Percentiles rank a stretch among this genome's conserved stretches.
Evolutionary conservation across 225 moss, liverwort and hornwort species (phyloP).

Genomic region (Bryoerythrophyllum caledonicum): DNA sequence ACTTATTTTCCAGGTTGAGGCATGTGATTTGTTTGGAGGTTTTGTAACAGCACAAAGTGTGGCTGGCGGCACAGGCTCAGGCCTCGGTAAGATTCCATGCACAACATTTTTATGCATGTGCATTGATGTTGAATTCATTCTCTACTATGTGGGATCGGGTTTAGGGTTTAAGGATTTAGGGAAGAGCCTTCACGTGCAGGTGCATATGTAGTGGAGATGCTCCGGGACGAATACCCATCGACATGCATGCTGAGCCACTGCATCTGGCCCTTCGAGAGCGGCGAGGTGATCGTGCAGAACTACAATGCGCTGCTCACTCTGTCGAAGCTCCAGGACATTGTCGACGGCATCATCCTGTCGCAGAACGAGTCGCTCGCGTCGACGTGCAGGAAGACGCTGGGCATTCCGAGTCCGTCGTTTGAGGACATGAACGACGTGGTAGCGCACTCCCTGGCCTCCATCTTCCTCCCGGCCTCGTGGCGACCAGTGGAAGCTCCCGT

Average conservation of each 20-base stretch:
- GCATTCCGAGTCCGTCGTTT: constrained; percentile 77
- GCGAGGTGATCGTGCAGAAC: constrained; percentile 95
- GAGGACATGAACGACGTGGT: constrained; percentile 84
- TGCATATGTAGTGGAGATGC: constrained; percentile 76
- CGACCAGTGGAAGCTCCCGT: constrained; percentile 37
- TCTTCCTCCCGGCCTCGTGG: constrained; percentile 76
- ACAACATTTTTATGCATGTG: background rate
- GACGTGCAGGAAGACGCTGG: constrained; percentile 65
- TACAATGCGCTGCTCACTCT: constrained; percentile 93
- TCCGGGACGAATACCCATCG: constrained; percentile 88
- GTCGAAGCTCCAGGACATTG: constrained; percentile 75
- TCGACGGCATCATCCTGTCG: constrained; percentile 79
- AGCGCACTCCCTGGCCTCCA: constrained; percentile 68
- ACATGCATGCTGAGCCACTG: constrained; percentile 79
- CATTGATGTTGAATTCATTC: background rate
- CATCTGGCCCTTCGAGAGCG: constrained; percentile 97
- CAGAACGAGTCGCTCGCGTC: constrained; percentile 83
- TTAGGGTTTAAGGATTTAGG: background rate
- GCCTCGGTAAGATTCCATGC: constrained; percentile 59
- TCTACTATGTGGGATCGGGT: background rate
- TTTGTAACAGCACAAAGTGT: constrained; percentile 89
- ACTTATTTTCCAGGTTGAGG: constrained; percentile 68
- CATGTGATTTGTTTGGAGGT: constrained; percentile 87
- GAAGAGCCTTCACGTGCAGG: constrained; percentile 45
- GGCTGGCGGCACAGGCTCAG: constrained; percentile 96